Percentiles rank a stretch among this genome's conserved stretches.
Evolutionary conservation across 1,139 yeast species (phyloP).

Genomic region (Scheffersomyces insectosa): DNA sequence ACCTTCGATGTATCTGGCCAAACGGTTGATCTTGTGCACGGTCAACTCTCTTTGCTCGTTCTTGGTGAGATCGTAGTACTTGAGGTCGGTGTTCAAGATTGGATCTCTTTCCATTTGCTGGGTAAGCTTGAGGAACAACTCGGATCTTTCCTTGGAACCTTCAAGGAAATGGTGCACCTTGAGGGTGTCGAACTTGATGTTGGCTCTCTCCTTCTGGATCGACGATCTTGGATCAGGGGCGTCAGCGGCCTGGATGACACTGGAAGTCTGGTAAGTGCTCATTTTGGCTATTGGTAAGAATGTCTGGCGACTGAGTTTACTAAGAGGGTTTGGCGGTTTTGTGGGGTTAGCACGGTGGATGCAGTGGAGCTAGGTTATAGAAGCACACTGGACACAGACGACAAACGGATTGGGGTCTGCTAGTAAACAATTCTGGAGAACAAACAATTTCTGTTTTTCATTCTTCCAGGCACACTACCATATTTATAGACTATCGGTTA

Average conservation of each 20-base stretch:
- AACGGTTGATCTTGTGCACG: slow-evolving; percentile 36
- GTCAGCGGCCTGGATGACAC: slow-evolving; percentile 11
- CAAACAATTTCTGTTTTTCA: too few relatives aligned
- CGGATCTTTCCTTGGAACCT: slow-evolving; percentile 36
- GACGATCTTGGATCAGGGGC: slow-evolving; percentile 40
- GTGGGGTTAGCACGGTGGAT: too few relatives aligned
- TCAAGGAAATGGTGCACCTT: slow-evolving; percentile 45
- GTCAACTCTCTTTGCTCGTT: slow-evolving; percentile 39
- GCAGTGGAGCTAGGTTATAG: too few relatives aligned
- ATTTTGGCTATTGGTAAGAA: slow-evolving; percentile 4
- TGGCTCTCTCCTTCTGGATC: slow-evolving; percentile 36
- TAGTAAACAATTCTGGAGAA: too few relatives aligned
- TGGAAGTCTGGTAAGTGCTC: slow-evolving; percentile 12
- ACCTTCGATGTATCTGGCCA: slow-evolving; percentile 39
- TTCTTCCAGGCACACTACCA: too few relatives aligned
- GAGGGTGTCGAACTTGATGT: slow-evolving; percentile 28
- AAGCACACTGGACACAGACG: too few relatives aligned
- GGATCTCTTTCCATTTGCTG: slow-evolving; percentile 50
- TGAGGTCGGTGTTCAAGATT: slow-evolving; percentile 32
- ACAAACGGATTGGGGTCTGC: too few relatives aligned
- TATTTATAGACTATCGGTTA: too few relatives aligned
- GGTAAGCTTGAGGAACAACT: slow-evolving; percentile 25
- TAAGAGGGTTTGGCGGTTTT: too few relatives aligned
- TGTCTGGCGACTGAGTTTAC: too few relatives aligned
- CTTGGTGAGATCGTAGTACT: slow-evolving; percentile 39